Conservation (phyloP, 148 eudicot genomes). For the Euryodendron excelsum region DNA sequence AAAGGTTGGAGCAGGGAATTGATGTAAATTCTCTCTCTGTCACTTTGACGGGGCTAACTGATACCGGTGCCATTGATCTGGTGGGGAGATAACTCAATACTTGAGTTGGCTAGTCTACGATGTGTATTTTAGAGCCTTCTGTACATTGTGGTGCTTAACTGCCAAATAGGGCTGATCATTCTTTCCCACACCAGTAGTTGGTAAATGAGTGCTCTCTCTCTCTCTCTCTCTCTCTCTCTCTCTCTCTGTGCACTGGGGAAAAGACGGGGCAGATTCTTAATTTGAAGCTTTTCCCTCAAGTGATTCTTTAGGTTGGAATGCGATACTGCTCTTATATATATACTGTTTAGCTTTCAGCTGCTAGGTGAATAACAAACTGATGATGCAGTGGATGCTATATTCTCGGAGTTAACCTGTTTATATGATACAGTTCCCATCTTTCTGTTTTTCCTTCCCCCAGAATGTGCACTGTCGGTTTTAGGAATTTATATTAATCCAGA, state of each 20-base stretch:
- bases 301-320: slow-evolving; percentile 16
- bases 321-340: neutral
- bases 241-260: neutral
- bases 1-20: slow-evolving; percentile 15
- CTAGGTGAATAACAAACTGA: slow-evolving; percentile 5
- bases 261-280: neutral
- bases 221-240: slow-evolving; percentile 14
- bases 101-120: slow-evolving; percentile 1
- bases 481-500: too few relatives aligned
- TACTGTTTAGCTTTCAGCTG: slow-evolving; percentile 9
- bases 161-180: slow-evolving; percentile 41
- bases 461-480: neutral
- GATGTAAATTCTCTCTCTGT: neutral
- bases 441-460: neutral
- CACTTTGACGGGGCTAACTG: neutral
- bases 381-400: slow-evolving; percentile 4
- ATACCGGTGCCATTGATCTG: slow-evolving; percentile 11
- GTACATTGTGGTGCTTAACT: slow-evolving; percentile 29
- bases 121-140: slow-evolving; percentile 20
- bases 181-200: slow-evolving; percentile 32
- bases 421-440: neutral
- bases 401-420: neutral
- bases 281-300: slow-evolving; percentile 1
- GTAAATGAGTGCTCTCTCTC: slow-evolving; percentile 7
- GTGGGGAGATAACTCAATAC: slow-evolving; percentile 10